Conservation (phyloP, 192 early-diverging fungal genomes). For the Funneliformis mosseae region DNA sequence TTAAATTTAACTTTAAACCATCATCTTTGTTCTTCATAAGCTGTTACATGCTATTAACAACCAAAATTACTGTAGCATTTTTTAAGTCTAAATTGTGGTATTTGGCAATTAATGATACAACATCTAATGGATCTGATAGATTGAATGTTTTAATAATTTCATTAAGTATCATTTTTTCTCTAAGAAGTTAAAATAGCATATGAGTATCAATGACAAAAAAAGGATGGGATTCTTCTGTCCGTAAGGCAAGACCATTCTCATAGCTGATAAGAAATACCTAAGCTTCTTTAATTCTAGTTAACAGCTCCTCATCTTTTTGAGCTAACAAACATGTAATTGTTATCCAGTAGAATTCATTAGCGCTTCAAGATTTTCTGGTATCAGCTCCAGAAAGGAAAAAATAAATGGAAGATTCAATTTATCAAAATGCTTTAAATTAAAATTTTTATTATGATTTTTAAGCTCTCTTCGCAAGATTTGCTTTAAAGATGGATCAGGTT, state of each 20-base stretch:
- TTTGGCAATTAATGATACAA: slow-evolving; percentile 26
- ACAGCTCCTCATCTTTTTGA: slow-evolving; percentile 21
- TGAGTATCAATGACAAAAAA: slow-evolving; percentile 21
- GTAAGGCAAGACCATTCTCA: slow-evolving; percentile 9
- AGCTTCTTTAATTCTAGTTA: slow-evolving; percentile 19
- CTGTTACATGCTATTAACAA: slow-evolving; percentile 30
- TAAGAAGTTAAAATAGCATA: slow-evolving; percentile 32
- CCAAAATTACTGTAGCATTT: slow-evolving; percentile 12
- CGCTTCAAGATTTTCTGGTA: slow-evolving; percentile 35
- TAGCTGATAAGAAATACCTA: slow-evolving; percentile 28
- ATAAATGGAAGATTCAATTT: slow-evolving; percentile 23
- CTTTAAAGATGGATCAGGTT: slow-evolving; percentile 21
- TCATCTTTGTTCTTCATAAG: slow-evolving; percentile 24
- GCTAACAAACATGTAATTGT: slow-evolving; percentile 29
- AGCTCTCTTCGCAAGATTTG: slow-evolving; percentile 5
- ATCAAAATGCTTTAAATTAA: slow-evolving; percentile 6
- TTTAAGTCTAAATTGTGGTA: slow-evolving; percentile 23
- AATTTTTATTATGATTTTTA: slow-evolving; percentile 28
- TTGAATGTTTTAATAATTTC: slow-evolving; percentile 15
- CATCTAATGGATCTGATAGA: slow-evolving; percentile 1
- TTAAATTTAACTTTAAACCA: slow-evolving; percentile 16
- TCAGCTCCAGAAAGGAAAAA: slow-evolving; percentile 35
- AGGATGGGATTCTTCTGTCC: slow-evolving; percentile 16
- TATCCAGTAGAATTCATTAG: slow-evolving; percentile 31
- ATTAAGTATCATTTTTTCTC: slow-evolving; percentile 1